phyloP scores from a whole-genome alignment of 768 basidiomycete species.

The Polyporus arcularius region DNA sequence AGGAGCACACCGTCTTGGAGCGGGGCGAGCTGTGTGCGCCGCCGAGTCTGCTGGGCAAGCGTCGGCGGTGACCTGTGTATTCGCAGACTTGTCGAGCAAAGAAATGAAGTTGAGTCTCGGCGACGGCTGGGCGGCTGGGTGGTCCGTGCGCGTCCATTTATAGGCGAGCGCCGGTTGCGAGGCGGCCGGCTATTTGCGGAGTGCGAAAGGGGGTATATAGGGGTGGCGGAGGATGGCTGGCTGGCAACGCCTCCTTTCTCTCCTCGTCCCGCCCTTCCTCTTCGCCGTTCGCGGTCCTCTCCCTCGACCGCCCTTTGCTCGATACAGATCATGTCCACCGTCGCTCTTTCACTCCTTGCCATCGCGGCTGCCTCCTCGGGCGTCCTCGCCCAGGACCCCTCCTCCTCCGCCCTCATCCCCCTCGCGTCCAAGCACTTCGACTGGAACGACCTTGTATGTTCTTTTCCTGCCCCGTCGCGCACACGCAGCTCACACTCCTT shows the following conservation, averaged over 20 bases:
- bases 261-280: constrained; percentile 12
- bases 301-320: constrained; percentile 6
- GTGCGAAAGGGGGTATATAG: constrained; percentile 24
- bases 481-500: neutral
- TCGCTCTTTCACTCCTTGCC: constrained; percentile 38
- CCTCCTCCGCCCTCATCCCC: constrained; percentile 29
- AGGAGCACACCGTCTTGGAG: constrained; percentile 71
- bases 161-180: constrained; percentile 4
- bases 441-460: constrained; percentile 27
- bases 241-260: constrained; percentile 12
- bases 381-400: constrained; percentile 26
- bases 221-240: neutral
- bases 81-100: too few relatives aligned
- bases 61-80: constrained; percentile 14
- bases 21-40: constrained; percentile 56
- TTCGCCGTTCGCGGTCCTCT: constrained; percentile 15
- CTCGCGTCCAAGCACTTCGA: constrained; percentile 29
- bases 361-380: constrained; percentile 27
- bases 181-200: constrained; percentile 15
- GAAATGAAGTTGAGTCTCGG: too few relatives aligned
- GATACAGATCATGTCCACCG: constrained; percentile 31
- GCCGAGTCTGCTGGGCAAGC: constrained; percentile 26
- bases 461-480: too few relatives aligned
- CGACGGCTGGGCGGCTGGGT: neutral
- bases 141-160: constrained; percentile 17